These are phyloP conservation scores for Spatholobus suberectus DNA, from an alignment of 306 rosid species.

Conservation along the genomic window DNA sequence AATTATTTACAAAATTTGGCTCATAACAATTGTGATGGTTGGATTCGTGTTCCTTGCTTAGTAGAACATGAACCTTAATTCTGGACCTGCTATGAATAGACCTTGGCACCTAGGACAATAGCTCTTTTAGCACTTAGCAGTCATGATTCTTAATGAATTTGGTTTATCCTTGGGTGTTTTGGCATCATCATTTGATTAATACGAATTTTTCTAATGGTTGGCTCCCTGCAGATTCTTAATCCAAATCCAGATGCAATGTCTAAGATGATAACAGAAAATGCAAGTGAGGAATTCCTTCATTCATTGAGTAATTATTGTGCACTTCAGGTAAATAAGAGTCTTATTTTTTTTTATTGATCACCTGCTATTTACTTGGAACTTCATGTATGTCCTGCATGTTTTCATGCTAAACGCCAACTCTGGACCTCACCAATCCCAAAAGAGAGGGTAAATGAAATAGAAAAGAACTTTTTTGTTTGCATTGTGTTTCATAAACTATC, in stretches of 20 bases:
- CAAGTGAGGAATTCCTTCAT: constrained; percentile 93
- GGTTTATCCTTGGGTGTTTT: constrained; percentile 25
- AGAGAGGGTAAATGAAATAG: not conserved
- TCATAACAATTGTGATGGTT: not conserved
- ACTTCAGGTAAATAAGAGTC: constrained; percentile 79
- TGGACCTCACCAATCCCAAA: constrained; percentile 1
- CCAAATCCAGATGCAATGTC: constrained; percentile 99
- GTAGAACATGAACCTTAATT: not conserved
- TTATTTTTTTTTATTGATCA: not conserved
- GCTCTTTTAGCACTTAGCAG: constrained; percentile 4
- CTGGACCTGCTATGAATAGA: not conserved
- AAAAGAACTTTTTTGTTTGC: not conserved
- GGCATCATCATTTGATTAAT: constrained; percentile 27
- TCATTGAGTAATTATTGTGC: constrained; percentile 96
- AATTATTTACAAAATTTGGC: not conserved
- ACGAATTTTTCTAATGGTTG: constrained; percentile 35
- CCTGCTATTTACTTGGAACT: constrained; percentile 10
- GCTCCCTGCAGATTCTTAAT: constrained; percentile 86
- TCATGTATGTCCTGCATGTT: constrained; percentile 17
- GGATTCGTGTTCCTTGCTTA: not conserved
- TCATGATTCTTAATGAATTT: constrained; percentile 9
- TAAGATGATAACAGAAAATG: constrained; percentile 97
- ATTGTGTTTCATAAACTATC: not conserved
- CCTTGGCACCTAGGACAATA: constrained; percentile 12
- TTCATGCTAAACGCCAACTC: constrained; percentile 22